Evolutionary conservation across 306 rosid genomes (phyloP).

Genomic region (Morella rubra): DNA sequence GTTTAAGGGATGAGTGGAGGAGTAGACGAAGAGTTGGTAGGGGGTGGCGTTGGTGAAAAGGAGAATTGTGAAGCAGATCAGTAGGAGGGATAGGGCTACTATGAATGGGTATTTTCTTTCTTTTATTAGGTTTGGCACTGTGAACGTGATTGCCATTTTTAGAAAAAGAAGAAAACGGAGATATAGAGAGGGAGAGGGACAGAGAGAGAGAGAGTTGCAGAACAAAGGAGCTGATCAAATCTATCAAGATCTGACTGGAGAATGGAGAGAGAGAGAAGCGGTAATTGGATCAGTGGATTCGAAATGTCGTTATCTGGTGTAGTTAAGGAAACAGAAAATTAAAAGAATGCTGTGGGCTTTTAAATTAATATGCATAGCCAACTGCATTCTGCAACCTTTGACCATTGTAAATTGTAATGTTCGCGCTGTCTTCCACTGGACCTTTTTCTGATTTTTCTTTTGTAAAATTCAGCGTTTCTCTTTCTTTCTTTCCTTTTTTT

Average conservation of each 20-base stretch:
- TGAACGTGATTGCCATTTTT: slow-evolving; percentile 42
- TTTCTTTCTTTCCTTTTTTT: too few relatives aligned
- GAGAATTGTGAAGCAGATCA: slow-evolving; percentile 50
- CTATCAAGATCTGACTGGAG: neutral
- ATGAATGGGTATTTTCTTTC: slow-evolving; percentile 62
- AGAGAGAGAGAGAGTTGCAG: neutral
- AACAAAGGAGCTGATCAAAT: neutral
- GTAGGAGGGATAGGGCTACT: slow-evolving; percentile 46
- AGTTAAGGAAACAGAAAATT: neutral
- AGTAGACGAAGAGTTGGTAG: slow-evolving; percentile 39
- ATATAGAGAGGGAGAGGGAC: neutral
- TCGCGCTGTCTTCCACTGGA: too few relatives aligned
- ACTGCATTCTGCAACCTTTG: too few relatives aligned
- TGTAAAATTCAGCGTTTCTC: too few relatives aligned
- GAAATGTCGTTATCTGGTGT: slow-evolving; percentile 20
- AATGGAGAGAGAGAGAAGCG: neutral
- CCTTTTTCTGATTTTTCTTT: too few relatives aligned
- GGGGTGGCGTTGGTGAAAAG: slow-evolving; percentile 45
- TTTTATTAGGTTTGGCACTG: slow-evolving; percentile 38
- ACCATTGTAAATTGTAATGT: too few relatives aligned
- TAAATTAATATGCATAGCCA: too few relatives aligned
- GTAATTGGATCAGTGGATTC: neutral
- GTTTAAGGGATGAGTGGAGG: slow-evolving; percentile 29
- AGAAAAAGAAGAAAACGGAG: neutral
- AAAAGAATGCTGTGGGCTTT: neutral